Base-by-base conservation (phyloP, 2,329 filamentous ascomycete species). In the Xylaria sp. region DNA sequence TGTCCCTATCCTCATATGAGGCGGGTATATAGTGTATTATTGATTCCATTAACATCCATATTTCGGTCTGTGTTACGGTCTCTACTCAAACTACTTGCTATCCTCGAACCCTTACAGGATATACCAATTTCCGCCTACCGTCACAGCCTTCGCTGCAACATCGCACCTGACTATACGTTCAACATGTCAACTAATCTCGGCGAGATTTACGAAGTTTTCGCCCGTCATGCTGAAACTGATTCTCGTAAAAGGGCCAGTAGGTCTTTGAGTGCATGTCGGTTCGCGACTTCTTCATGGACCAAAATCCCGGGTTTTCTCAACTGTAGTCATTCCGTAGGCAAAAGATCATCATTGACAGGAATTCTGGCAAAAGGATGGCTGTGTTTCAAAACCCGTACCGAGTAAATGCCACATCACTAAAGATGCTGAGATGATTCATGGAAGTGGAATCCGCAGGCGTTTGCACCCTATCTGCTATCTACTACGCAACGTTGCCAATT, bases 171-270 rank as follows among this genome's bases (percentile, higher is more conserved):
- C 48, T 57, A 48, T 48, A 28, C 23, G 37, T 51, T 28, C 28
- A 28, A 25, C 57, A n/a, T 41, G 6, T 23, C n/a, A 25, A 1
- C 8, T 37, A 23, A 25, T 1, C 10, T 44, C 37, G 20, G 15
- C 28, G 15, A 51, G 12, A n/a, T 13, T 8, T 23, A 48, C 31
- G 6, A n/a, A 20, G 37, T 28, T 18, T 46, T n/a, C 8, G 15
- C n/a, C 41, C 25, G 37, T 34, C 3, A 66, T 54, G 57, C 13
- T 15, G 46, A 34, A 52, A 23, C 44, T 34, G 15, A 23, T 4
- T 18, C 13, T 39, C 66, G 51, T 65, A 65, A 52, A 39, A 58
- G 9, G 23, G 37, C 62, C 62, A 54, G 44, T 62, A 52, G 25
- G 28, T 9, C 15, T 31, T 20, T 25, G n/a, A 31, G 18, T 34